Evolutionary conservation across 192 early-diverging fungal species (phyloP).

Genomic region (Entophlyctis helioformis): DNA sequence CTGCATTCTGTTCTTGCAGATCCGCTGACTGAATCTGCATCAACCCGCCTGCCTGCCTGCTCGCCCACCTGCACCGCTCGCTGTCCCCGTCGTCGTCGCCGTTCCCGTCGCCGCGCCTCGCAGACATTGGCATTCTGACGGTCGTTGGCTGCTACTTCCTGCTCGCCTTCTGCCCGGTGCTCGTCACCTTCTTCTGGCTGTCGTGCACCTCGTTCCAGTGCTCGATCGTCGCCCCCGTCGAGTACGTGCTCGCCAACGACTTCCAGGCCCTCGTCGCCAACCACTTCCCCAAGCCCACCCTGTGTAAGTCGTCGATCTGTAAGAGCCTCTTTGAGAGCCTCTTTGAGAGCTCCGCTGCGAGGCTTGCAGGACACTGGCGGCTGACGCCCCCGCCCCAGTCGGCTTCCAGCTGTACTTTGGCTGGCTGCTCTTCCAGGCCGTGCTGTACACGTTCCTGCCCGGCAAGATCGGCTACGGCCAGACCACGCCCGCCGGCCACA

Average conservation of each 20-base stretch:
- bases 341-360: too few species aligned
- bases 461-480: slow-evolving; percentile 64
- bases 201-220: slow-evolving; percentile 56
- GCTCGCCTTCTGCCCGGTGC: slow-evolving; percentile 47
- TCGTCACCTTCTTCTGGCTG: slow-evolving; percentile 58
- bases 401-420: slow-evolving; percentile 43
- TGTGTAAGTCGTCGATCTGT: slow-evolving; percentile 3
- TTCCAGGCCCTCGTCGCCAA: slow-evolving; percentile 16
- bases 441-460: slow-evolving; percentile 54
- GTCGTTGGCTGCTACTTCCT: slow-evolving; percentile 41
- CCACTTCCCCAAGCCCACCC: slow-evolving; percentile 27
- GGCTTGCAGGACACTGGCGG: not conserved
- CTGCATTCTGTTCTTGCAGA: not conserved
- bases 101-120: not conserved
- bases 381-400: slow-evolving; percentile 10
- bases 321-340: not conserved
- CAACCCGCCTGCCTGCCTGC: not conserved
- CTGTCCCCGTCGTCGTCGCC: not conserved
- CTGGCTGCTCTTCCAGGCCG: slow-evolving; percentile 62
- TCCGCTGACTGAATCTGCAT: not conserved
- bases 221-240: slow-evolving; percentile 42
- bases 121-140: slow-evolving; percentile 26
- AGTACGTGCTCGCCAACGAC: slow-evolving; percentile 15
- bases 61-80: not conserved
- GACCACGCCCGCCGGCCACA: slow-evolving; percentile 61